Percentiles rank a stretch among this genome's conserved stretches.
These are phyloP conservation scores for Naganishia vishniacii DNA, from an alignment of 768 basidiomycete genomes.

Conservation along the genomic window DNA sequence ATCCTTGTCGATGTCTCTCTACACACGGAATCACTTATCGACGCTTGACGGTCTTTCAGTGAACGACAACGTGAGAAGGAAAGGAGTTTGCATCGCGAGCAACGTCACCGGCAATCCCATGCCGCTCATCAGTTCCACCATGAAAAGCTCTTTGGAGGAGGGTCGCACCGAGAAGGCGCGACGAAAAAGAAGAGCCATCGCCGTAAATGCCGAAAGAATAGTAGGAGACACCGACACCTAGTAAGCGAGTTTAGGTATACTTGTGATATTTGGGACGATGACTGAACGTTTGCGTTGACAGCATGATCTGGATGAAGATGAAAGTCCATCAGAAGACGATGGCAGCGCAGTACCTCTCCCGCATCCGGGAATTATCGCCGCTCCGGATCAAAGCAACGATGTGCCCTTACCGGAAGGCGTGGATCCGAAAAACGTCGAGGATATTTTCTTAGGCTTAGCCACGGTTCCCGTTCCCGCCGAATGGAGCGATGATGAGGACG, in stretches of 20 bases:
- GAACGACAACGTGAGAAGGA: constrained; percentile 18
- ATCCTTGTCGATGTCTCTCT: background rate
- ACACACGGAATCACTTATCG: background rate
- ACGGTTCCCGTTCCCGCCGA: constrained; percentile 10
- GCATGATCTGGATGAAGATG: constrained; percentile 3
- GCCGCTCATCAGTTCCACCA: constrained; percentile 15
- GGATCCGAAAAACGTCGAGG: constrained; percentile 29
- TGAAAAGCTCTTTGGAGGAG: constrained; percentile 16
- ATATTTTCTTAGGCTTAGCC: constrained; percentile 22
- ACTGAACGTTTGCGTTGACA: background rate
- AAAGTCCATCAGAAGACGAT: background rate
- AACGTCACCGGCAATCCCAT: constrained; percentile 9
- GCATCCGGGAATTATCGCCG: constrained; percentile 6
- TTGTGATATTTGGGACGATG: too few species aligned
- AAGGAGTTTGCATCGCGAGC: constrained; percentile 5
- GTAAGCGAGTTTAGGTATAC: background rate
- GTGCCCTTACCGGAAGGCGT: constrained; percentile 27
- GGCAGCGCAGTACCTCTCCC: background rate
- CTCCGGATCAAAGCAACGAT: constrained; percentile 18
- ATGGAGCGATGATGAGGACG: constrained; percentile 29
- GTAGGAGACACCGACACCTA: background rate
- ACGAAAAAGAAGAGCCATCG: constrained; percentile 5
- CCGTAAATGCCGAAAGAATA: constrained; percentile 12
- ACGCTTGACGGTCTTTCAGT: background rate
- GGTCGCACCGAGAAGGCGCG: background rate